A percentile compares a stretch with the other conserved stretches of the same genome.
phyloP scores from a whole-genome alignment of 257 asterid genomes.

The Nicotiana obtusifolia region DNA sequence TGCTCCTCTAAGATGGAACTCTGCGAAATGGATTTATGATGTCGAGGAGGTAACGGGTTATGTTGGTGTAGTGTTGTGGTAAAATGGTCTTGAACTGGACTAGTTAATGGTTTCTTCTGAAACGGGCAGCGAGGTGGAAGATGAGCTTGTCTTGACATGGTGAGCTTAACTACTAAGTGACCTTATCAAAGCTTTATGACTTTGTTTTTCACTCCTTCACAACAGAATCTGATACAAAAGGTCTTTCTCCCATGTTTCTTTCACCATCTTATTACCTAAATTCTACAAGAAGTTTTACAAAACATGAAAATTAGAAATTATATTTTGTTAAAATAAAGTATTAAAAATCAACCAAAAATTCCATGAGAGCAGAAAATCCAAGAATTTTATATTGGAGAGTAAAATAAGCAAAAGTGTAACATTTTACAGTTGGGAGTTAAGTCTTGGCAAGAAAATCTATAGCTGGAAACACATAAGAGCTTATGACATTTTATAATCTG shows the following conservation, averaged over 20 bases:
- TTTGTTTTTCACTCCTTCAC: conserved; percentile 15
- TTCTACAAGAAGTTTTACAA: not conserved
- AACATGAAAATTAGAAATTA: conserved; percentile 4
- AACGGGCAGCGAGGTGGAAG: conserved; percentile 92
- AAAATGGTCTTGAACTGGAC: conserved; percentile 16
- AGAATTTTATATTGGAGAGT: not conserved
- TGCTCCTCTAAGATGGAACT: conserved; percentile 51
- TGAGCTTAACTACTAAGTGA: conserved; percentile 31
- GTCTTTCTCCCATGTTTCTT: conserved; percentile 15
- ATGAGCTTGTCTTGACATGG: conserved; percentile 69
- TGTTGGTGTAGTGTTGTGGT: conserved; percentile 26
- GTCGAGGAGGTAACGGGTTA: conserved; percentile 26
- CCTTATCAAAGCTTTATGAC: conserved; percentile 15
- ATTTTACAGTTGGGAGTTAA: not conserved
- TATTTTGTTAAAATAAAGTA: not conserved
- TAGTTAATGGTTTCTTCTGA: conserved; percentile 44
- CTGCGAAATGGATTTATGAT: conserved; percentile 36
- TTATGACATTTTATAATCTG: not conserved
- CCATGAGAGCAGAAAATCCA: not conserved
- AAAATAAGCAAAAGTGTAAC: not conserved
- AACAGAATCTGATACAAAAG: conserved; percentile 14
- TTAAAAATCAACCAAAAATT: not conserved
- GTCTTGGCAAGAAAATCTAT: not conserved
- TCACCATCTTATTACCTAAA: conserved; percentile 13
- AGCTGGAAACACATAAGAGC: not conserved